Evolutionary conservation across 768 basidiomycete species (phyloP).

Genomic region (Serendipita indica): DNA sequence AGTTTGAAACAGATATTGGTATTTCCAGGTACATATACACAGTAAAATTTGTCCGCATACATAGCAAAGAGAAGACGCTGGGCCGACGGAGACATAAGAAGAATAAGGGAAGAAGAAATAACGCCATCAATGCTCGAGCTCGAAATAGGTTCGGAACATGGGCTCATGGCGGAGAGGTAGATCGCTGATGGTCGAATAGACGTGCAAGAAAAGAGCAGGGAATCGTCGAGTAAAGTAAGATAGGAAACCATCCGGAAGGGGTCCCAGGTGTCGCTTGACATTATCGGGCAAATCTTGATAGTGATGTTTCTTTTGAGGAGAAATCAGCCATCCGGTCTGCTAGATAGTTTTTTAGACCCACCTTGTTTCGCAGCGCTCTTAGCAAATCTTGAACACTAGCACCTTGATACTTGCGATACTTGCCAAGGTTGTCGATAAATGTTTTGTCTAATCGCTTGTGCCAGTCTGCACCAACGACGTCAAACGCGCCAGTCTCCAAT

Average conservation of each 20-base stretch:
- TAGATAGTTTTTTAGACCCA: conserved; percentile 23
- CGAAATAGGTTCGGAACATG: conserved; percentile 86
- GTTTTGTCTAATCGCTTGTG: conserved; percentile 67
- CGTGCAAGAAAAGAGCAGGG: conserved; percentile 82
- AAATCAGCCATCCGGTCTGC: not conserved
- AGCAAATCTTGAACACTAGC: conserved; percentile 80
- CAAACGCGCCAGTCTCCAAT: conserved; percentile 54
- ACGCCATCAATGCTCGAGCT: conserved; percentile 27
- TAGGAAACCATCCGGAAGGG: conserved; percentile 86
- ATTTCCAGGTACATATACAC: too few relatives aligned
- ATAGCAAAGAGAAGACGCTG: not conserved
- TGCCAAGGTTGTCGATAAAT: conserved; percentile 89
- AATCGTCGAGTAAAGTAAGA: conserved; percentile 89
- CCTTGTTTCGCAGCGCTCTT: conserved; percentile 90
- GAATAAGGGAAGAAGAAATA: not conserved
- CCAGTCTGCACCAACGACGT: conserved; percentile 87
- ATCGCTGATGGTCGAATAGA: conserved; percentile 64
- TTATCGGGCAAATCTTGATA: conserved; percentile 93
- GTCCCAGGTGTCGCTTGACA: conserved; percentile 74
- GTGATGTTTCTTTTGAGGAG: conserved; percentile 66
- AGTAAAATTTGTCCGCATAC: too few relatives aligned
- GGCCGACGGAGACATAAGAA: not conserved
- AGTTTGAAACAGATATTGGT: too few relatives aligned
- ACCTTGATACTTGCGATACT: conserved; percentile 94
- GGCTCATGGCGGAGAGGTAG: conserved; percentile 66